Evolutionary conservation across 139 green algal species (phyloP), one percentile per base, ranked within the genome.

Genomic region (Nannochloris sp.): DNA sequence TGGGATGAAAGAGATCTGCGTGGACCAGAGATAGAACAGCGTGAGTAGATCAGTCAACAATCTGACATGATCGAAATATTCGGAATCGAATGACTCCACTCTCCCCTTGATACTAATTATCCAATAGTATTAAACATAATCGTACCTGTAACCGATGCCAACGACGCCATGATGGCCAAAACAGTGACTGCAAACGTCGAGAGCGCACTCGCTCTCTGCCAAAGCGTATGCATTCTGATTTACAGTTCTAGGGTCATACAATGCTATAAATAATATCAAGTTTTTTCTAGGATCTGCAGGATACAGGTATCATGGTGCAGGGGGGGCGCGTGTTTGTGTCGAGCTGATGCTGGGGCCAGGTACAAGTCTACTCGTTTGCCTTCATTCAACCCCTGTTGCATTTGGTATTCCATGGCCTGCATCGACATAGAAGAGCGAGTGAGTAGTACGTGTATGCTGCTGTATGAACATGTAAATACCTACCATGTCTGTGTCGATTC

Each of bases 401-500:
- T 83, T 64, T 93, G 82, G 68, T 90, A 95, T 76, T 96, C 89
- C 28, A 95, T 72, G 20, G 85, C 84, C 83, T 91, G 79, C 43
- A 67, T 28, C 16, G 17, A 53, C 20, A 28, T 20, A 11, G 46
- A 23, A 26, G n/a, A 40, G 6, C 9, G 8, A 9, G 33, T 40
- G 6, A 40, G 33, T 40, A 8, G 33, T 40, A 8, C 33, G 1
- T 40, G 5, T 13, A 40, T 8, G 30, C 3, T 36, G 4, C 30
- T 36, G 30, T 40, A 40, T 40, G 33, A 8, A 12, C 8, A 13
- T 40, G 33, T 11, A 40, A 8, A 25, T n/a, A 33, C 81, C 26
- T 73, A 89, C 85, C 87, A 91, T 81, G 75, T 95, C 86, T 8
- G 75, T 88, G 74, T 95, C 88, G 9, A 96, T 89, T 30, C 85